phyloP scores from a whole-genome alignment of 768 basidiomycete genomes.

The Dentipellis fragilis region DNA sequence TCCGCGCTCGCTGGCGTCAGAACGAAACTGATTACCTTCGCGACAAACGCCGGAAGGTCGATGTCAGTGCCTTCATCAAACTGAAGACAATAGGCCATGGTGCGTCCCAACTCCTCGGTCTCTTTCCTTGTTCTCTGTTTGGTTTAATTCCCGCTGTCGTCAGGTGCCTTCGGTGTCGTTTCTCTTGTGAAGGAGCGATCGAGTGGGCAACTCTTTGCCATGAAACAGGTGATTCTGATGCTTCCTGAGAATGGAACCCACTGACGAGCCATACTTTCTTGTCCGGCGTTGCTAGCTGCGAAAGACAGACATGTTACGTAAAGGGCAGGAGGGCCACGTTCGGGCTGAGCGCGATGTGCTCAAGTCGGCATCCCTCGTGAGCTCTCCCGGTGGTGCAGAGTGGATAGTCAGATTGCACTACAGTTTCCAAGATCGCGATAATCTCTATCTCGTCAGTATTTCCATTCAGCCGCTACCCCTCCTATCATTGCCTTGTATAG shows the following conservation, averaged over 20 bases:
- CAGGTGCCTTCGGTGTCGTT: slow-evolving; percentile 94
- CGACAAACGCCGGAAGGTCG: slow-evolving; percentile 73
- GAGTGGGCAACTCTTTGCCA: slow-evolving; percentile 78
- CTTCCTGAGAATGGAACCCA: slow-evolving; percentile 1
- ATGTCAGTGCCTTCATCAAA: slow-evolving; percentile 76
- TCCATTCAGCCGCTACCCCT: slow-evolving; percentile 6
- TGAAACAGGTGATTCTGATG: slow-evolving; percentile 71
- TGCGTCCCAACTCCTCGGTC: slow-evolving; percentile 22
- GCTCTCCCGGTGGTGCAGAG: slow-evolving; percentile 64
- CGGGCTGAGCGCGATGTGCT: slow-evolving; percentile 92
- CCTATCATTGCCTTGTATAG: slow-evolving; percentile 10
- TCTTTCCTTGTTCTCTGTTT: slow-evolving; percentile 1
- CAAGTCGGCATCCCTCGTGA: slow-evolving; percentile 77
- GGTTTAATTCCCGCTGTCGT: neutral
- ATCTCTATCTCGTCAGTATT: slow-evolving; percentile 79
- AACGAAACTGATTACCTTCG: slow-evolving; percentile 90
- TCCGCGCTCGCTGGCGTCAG: slow-evolving; percentile 69
- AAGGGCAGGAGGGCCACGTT: slow-evolving; percentile 96
- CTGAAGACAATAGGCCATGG: slow-evolving; percentile 94
- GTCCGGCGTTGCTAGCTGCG: slow-evolving; percentile 42
- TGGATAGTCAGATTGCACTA: slow-evolving; percentile 94
- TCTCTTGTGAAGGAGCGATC: slow-evolving; percentile 79
- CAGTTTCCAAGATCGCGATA: slow-evolving; percentile 91
- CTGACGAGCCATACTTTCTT: slow-evolving; percentile 18
- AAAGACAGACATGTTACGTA: slow-evolving; percentile 88